These are phyloP conservation scores for Diaporthe sp. DNA, from an alignment of 2,329 filamentous ascomycete genomes.

Conservation along the genomic window DNA sequence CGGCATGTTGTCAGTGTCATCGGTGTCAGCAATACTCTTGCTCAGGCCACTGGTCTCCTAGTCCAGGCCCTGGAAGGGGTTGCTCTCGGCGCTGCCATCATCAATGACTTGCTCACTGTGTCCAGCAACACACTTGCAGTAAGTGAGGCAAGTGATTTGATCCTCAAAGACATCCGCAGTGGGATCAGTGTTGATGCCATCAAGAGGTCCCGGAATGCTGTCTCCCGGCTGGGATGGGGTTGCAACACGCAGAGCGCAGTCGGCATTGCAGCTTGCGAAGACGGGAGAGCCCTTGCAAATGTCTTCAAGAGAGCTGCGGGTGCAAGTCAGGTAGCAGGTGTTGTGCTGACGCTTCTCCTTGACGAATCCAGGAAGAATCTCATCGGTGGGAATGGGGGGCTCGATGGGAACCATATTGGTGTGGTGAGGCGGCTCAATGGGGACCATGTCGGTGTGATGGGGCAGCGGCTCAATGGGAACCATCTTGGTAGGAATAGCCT, in stretches of 20 bases:
- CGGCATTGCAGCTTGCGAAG: not conserved
- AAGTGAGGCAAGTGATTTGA: not conserved
- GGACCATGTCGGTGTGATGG: no score
- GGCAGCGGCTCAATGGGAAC: no score
- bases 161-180: not conserved
- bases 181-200: not conserved
- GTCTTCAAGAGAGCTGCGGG: not conserved
- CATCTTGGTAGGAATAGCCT: no score
- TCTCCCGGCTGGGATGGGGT: not conserved
- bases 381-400: not conserved
- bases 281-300: not conserved
- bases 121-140: not conserved
- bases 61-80: conserved; percentile 28
- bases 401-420: no score
- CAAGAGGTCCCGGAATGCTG: not conserved
- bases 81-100: not conserved
- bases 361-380: conserved; percentile 20
- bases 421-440: no score
- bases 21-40: not conserved
- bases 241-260: not conserved
- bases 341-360: conserved; percentile 10
- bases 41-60: conserved; percentile 29
- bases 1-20: not conserved
- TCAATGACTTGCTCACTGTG: not conserved
- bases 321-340: not conserved